phyloP scores from a whole-genome alignment of 345 rosid genomes.

The Rhodamnia rubescens region DNA sequence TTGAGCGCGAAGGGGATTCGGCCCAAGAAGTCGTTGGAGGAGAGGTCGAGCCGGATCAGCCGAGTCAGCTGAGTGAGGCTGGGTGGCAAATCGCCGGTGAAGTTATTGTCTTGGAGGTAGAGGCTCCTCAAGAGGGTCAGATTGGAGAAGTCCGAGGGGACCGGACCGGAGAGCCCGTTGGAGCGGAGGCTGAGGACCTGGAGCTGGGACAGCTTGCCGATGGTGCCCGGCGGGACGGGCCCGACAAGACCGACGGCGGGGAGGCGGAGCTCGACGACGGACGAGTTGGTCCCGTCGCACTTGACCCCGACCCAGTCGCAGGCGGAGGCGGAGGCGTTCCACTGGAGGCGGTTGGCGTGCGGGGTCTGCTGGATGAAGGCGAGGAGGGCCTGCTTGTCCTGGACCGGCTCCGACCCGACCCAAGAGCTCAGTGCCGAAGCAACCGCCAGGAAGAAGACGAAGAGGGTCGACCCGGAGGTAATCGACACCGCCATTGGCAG shows the following conservation, averaged over 20 bases:
- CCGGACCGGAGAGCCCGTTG: constrained; percentile 62
- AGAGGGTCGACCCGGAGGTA: not conserved
- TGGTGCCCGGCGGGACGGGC: constrained; percentile 45
- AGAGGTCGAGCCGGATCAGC: constrained; percentile 67
- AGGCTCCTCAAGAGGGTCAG: constrained; percentile 63
- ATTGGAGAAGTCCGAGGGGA: constrained; percentile 80
- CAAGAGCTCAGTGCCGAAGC: constrained; percentile 19
- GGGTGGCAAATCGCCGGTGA: constrained; percentile 60
- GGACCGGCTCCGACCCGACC: constrained; percentile 53
- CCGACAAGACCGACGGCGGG: constrained; percentile 87
- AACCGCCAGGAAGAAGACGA: constrained; percentile 10
- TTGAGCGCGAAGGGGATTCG: constrained; percentile 62
- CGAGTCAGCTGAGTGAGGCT: constrained; percentile 39
- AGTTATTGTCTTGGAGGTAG: constrained; percentile 53
- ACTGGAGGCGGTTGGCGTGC: constrained; percentile 66
- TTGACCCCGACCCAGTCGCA: constrained; percentile 81
- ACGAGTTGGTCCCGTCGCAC: constrained; percentile 50
- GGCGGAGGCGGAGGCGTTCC: constrained; percentile 64
- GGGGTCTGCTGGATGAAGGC: constrained; percentile 40
- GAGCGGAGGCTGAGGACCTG: constrained; percentile 86
- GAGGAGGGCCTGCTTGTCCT: constrained; percentile 79
- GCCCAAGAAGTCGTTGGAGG: constrained; percentile 69
- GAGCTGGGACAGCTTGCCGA: constrained; percentile 66
- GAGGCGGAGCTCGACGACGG: constrained; percentile 52
- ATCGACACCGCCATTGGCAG: constrained; percentile 27